These are phyloP conservation scores for Ophiostoma australiae DNA, from an alignment of 2,329 filamentous ascomycete species.

Conservation along the genomic window DNA sequence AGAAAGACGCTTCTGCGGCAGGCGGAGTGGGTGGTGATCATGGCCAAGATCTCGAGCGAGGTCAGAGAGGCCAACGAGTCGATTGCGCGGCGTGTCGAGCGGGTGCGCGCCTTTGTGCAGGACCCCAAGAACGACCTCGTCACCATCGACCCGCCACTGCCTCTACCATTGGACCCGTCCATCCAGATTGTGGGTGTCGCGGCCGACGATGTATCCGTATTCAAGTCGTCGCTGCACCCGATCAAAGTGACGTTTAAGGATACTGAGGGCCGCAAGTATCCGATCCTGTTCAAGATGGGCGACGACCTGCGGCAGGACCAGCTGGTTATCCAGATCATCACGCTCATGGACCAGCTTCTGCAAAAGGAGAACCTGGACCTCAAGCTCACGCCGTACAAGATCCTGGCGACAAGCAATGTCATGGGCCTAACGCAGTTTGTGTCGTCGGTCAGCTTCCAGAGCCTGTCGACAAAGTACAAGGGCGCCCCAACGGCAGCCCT, in stretches of 20 bases:
- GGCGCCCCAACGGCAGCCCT: conserved; percentile 52
- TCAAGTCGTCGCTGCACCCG: conserved; percentile 91
- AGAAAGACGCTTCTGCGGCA: conserved; percentile 76
- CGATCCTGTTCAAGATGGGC: conserved; percentile 94
- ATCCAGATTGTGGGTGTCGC: conserved; percentile 73
- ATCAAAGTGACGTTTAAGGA: conserved; percentile 90
- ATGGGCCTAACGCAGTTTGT: conserved; percentile 94
- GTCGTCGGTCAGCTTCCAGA: conserved; percentile 76
- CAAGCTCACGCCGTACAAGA: conserved; percentile 92
- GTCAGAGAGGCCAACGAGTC: conserved; percentile 76
- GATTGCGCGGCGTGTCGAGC: conserved; percentile 73
- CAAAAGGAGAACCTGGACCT: conserved; percentile 95
- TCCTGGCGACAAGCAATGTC: conserved; percentile 83
- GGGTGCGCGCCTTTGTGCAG: conserved; percentile 74
- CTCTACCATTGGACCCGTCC: conserved; percentile 81
- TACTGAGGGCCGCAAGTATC: conserved; percentile 68
- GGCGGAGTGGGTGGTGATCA: conserved; percentile 79
- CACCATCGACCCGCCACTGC: conserved; percentile 76
- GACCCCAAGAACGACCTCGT: conserved; percentile 88
- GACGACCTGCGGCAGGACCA: conserved; percentile 96
- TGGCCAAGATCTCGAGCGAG: conserved; percentile 85
- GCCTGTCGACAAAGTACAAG: conserved; percentile 78
- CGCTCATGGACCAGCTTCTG: conserved; percentile 91
- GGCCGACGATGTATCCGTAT: conserved; percentile 74
- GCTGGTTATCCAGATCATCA: conserved; percentile 94